Conservation (phyloP, 108 stramenopile species). For the Pseudonitzschia multistriata region DNA sequence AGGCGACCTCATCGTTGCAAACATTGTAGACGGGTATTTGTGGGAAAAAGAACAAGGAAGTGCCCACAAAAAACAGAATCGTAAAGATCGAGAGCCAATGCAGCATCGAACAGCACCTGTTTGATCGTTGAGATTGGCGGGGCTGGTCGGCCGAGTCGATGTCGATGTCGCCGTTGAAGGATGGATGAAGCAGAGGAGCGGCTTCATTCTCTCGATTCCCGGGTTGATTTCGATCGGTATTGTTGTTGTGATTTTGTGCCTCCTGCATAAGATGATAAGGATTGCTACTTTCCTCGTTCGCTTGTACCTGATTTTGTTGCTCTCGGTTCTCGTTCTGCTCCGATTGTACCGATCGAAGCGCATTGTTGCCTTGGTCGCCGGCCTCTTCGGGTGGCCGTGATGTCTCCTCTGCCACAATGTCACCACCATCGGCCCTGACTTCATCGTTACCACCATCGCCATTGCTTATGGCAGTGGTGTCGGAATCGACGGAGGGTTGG, state of each 20-base stretch:
- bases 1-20: conserved; percentile 80
- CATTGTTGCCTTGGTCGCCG: background rate
- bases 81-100: conserved; percentile 46
- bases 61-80: conserved; percentile 33
- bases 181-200: conserved; percentile 19
- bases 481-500: conserved; percentile 10
- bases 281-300: conserved; percentile 1
- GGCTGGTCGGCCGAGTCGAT: conserved; percentile 14
- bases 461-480: conserved; percentile 8
- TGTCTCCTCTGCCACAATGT: background rate
- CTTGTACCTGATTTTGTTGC: conserved; percentile 11
- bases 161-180: conserved; percentile 10
- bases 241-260: background rate
- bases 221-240: background rate
- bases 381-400: background rate
- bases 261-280: conserved; percentile 1
- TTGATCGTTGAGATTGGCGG: conserved; percentile 43
- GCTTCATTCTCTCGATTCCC: background rate
- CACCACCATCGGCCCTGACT: background rate
- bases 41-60: conserved; percentile 63
- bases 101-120: conserved; percentile 36
- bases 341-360: background rate
- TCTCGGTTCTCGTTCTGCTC: background rate
- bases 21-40: conserved; percentile 75
- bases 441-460: background rate